Evolutionary conservation across 345 rosid species (phyloP).

Genomic region (Kernera saxatilis): DNA sequence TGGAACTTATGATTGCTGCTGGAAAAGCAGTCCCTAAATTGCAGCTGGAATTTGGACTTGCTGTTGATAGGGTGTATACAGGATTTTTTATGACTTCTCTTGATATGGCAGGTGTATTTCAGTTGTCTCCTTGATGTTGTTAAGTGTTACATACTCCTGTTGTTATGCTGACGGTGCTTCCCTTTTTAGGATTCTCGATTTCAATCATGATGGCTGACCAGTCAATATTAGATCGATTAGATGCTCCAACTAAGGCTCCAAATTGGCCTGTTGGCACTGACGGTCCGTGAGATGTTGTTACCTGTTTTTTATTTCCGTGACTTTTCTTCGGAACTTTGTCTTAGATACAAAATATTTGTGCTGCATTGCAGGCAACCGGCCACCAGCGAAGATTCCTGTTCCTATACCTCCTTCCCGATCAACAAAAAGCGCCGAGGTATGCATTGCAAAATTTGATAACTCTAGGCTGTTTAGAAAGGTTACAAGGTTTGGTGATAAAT

Average conservation of each 20-base stretch:
- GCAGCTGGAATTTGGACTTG: conserved; percentile 93
- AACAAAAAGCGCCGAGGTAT: conserved; percentile 62
- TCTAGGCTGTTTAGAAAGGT: neutral
- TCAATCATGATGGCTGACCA: conserved; percentile 90
- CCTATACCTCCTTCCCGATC: conserved; percentile 60
- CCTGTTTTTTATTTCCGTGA: neutral
- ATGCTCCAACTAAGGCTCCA: conserved; percentile 95
- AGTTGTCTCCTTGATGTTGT: neutral
- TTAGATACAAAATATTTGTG: neutral
- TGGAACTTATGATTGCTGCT: conserved; percentile 94
- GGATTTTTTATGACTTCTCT: conserved; percentile 98
- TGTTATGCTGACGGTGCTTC: neutral
- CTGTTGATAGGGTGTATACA: conserved; percentile 95
- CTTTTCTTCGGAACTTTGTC: neutral
- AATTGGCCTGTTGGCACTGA: conserved; percentile 86
- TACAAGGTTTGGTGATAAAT: neutral
- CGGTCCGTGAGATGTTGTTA: conserved; percentile 45
- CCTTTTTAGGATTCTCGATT: conserved; percentile 75
- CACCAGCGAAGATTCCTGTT: conserved; percentile 90
- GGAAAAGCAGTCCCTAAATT: conserved; percentile 89
- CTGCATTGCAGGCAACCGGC: conserved; percentile 56
- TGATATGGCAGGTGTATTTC: conserved; percentile 90
- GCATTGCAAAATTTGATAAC: neutral
- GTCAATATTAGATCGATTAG: conserved; percentile 57
- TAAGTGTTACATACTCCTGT: conserved; percentile 2